phyloP scores from a whole-genome alignment of 371 early-diverging fungal species.

The Zopfochytrium polystomum region DNA sequence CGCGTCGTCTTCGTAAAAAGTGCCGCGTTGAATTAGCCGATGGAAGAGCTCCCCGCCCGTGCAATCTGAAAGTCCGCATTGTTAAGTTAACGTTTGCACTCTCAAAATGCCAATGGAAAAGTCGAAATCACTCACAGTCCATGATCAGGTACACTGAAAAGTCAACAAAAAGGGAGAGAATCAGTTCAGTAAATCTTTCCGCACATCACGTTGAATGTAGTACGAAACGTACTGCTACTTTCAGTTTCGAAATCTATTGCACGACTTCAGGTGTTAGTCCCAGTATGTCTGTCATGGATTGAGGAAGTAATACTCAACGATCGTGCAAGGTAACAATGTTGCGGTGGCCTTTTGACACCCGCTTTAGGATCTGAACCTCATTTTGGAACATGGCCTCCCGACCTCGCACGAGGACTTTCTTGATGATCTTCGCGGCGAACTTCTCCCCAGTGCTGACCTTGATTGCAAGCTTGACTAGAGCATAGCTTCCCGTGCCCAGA shows the following conservation, averaged over 20 bases:
- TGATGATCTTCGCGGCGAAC: slow-evolving; percentile 86
- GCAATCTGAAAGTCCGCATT: slow-evolving; percentile 57
- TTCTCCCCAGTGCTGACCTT: slow-evolving; percentile 73
- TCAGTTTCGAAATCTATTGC: no score
- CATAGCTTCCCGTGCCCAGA: slow-evolving; percentile 63
- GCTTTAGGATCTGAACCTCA: slow-evolving; percentile 78
- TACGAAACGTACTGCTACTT: no score
- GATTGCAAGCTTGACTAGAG: slow-evolving; percentile 61
- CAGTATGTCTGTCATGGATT: no score
- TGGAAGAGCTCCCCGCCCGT: slow-evolving; percentile 90
- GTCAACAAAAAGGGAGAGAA: slow-evolving; percentile 7
- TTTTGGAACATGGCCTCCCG: slow-evolving; percentile 84
- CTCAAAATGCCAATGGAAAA: not conserved
- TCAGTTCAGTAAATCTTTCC: slow-evolving; percentile 50
- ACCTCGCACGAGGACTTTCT: slow-evolving; percentile 81
- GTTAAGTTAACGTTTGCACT: not conserved
- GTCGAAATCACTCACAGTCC: slow-evolving; percentile 45
- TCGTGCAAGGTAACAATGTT: slow-evolving; percentile 74
- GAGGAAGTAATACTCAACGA: slow-evolving; percentile 1
- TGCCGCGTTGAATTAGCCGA: slow-evolving; percentile 71
- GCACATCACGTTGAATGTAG: no score
- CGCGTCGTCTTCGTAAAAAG: slow-evolving; percentile 84
- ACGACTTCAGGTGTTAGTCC: no score
- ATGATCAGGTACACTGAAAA: slow-evolving; percentile 79
- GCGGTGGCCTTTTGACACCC: slow-evolving; percentile 77